Percentiles rank a stretch among this genome's conserved stretches.
Conservation (phyloP, 2,329 filamentous ascomycete genomes). For the Neophaeococcomyces mojaviensis region DNA sequence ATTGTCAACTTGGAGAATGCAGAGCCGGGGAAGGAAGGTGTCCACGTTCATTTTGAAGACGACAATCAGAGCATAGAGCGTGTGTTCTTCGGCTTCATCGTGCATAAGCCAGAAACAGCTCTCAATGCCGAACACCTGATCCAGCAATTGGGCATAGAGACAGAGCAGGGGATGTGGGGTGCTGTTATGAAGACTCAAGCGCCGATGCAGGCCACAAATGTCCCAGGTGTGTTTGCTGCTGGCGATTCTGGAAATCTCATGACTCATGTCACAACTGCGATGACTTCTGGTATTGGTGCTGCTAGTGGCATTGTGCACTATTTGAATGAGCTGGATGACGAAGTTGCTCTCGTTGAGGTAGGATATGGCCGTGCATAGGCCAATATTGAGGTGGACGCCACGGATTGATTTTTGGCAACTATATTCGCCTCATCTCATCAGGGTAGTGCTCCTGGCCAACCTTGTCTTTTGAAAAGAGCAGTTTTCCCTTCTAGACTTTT, state of each 20-base stretch:
- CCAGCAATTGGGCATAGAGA: slow-evolving; percentile 4
- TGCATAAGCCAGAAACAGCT: slow-evolving; percentile 9
- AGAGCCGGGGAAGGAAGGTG: slow-evolving; percentile 6
- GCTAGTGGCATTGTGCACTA: slow-evolving; percentile 2
- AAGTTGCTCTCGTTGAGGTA: not conserved
- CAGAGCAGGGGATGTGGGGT: not conserved
- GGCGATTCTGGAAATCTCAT: slow-evolving; percentile 34
- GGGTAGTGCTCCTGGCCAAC: too few species aligned
- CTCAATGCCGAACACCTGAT: not conserved
- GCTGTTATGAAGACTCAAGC: slow-evolving; percentile 33
- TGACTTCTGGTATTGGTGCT: not conserved
- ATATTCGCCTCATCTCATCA: too few species aligned
- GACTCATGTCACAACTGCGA: slow-evolving; percentile 4
- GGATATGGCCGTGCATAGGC: too few species aligned
- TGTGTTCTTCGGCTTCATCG: slow-evolving; percentile 6
- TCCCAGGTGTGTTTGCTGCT: slow-evolving; percentile 46
- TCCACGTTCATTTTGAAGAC: slow-evolving; percentile 9
- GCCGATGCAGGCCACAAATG: slow-evolving; percentile 45
- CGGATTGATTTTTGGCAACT: too few species aligned
- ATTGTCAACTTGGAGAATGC: slow-evolving; percentile 3
- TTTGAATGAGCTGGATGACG: slow-evolving; percentile 9
- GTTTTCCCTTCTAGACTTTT: too few species aligned
- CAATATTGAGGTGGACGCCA: too few species aligned
- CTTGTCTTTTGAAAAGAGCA: too few species aligned
- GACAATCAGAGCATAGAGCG: not conserved